phyloP scores from a whole-genome alignment of 495 filamentous ascomycete genomes.

The Xylaria palmicola region DNA sequence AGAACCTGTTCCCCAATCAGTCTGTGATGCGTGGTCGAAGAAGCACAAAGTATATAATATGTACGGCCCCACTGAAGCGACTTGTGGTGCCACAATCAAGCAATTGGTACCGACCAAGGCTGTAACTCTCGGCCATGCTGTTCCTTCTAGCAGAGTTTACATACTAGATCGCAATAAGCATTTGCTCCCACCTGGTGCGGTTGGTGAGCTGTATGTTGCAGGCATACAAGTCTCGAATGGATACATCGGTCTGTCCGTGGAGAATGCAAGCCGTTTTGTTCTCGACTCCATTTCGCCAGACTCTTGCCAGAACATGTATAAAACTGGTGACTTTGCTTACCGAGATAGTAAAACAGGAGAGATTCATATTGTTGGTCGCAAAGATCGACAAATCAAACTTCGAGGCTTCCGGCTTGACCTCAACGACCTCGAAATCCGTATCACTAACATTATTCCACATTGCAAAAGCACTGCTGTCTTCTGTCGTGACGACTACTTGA shows the following conservation, averaged over 20 bases:
- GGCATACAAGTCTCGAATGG: neutral
- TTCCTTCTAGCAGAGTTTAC: neutral
- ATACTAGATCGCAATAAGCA: neutral
- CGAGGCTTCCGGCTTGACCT: neutral
- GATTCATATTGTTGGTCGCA: neutral
- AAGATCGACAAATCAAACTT: neutral
- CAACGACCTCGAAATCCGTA: neutral
- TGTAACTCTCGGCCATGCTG: too few relatives aligned
- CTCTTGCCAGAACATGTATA: neutral
- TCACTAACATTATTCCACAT: neutral
- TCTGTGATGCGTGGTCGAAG: conserved; percentile 30
- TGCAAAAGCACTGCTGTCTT: neutral
- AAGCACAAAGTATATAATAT: conserved; percentile 30
- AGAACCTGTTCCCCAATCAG: conserved; percentile 30
- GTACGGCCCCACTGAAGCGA: conserved; percentile 41
- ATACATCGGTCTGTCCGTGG: neutral
- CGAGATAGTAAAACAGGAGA: neutral
- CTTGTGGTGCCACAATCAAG: conserved; percentile 30
- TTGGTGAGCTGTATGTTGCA: neutral
- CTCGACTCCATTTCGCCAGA: neutral
- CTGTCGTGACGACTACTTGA: too few relatives aligned
- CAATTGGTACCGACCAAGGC: too few relatives aligned
- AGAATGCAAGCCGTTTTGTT: neutral
- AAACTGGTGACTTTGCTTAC: neutral
- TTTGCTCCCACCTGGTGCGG: neutral